Evolutionary conservation across 768 basidiomycete genomes (phyloP).

Genomic region (Rhizopogon vesiculosus): DNA sequence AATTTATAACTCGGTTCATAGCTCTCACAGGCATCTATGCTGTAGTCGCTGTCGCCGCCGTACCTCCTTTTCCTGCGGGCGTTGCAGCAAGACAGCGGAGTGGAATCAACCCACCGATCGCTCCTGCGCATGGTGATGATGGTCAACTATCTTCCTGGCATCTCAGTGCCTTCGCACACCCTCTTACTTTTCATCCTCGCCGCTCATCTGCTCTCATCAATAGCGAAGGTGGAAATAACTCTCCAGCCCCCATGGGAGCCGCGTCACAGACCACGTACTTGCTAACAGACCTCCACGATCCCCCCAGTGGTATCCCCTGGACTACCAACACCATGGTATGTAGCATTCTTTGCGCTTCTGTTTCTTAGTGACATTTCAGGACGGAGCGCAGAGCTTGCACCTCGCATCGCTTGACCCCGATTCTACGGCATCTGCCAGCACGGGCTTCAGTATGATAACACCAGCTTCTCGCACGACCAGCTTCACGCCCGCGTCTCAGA

Average conservation of each 20-base stretch:
- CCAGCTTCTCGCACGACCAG: conserved; percentile 10
- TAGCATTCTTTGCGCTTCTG: background rate
- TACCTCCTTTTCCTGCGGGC: conserved; percentile 30
- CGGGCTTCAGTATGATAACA: background rate
- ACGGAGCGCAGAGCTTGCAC: conserved; percentile 5
- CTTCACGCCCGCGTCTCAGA: conserved; percentile 7
- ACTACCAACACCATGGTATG: conserved; percentile 46
- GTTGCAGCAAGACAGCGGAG: conserved; percentile 26
- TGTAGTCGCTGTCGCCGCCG: conserved; percentile 33
- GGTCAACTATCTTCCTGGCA: too few species aligned
- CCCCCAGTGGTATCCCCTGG: conserved; percentile 31
- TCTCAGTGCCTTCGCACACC: too few species aligned
- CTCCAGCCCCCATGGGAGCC: conserved; percentile 17
- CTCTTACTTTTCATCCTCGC: background rate
- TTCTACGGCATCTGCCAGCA: conserved; percentile 8
- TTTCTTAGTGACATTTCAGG: background rate
- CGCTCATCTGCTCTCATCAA: conserved; percentile 20
- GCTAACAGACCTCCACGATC: background rate
- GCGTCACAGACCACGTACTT: too few species aligned
- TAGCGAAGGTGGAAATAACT: conserved; percentile 22
- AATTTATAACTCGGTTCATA: conserved; percentile 43
- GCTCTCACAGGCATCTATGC: conserved; percentile 41
- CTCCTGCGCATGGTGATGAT: too few species aligned
- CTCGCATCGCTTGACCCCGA: conserved; percentile 20
- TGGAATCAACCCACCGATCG: too few species aligned